Conservation (phyloP, 2,329 filamentous ascomycete species). For the Knoxdaviesia proteae region DNA sequence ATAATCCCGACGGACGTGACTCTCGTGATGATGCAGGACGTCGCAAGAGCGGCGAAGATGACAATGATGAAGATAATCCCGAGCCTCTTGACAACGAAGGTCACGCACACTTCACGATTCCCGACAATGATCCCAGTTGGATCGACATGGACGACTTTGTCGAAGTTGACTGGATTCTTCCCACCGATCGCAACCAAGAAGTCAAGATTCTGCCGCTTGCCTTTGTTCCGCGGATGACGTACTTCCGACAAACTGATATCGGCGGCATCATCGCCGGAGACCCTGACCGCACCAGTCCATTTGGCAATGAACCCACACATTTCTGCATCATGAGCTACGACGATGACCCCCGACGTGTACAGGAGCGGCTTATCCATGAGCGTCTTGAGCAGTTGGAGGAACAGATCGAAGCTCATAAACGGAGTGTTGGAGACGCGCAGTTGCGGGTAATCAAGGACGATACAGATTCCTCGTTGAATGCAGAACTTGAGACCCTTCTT, state of each 20-base stretch:
- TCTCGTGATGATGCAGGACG: not conserved
- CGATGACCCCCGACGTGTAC: constrained; percentile 73
- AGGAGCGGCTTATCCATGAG: constrained; percentile 64
- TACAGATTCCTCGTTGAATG: constrained; percentile 27
- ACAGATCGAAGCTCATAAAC: constrained; percentile 57
- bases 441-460: constrained; percentile 36
- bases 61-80: constrained; percentile 28
- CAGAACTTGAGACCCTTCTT: constrained; percentile 38
- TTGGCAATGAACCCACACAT: constrained; percentile 85
- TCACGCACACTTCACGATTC: constrained; percentile 70
- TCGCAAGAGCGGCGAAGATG: not conserved
- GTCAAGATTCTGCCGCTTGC: constrained; percentile 87
- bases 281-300: constrained; percentile 63
- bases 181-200: constrained; percentile 72
- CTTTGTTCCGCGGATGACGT: constrained; percentile 86
- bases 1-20: too few species aligned
- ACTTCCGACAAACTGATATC: constrained; percentile 93
- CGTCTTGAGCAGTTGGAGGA: constrained; percentile 58
- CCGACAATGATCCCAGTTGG: constrained; percentile 88
- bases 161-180: constrained; percentile 88
- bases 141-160: constrained; percentile 99
- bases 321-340: constrained; percentile 86
- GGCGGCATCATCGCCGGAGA: constrained; percentile 61
- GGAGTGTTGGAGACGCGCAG: constrained; percentile 56
- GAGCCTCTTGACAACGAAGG: constrained; percentile 26